A percentile compares a stretch with the other conserved stretches of the same genome.
Evolutionary conservation across 306 rosid genomes (phyloP).

Genomic region (Castanopsis chinensis): DNA sequence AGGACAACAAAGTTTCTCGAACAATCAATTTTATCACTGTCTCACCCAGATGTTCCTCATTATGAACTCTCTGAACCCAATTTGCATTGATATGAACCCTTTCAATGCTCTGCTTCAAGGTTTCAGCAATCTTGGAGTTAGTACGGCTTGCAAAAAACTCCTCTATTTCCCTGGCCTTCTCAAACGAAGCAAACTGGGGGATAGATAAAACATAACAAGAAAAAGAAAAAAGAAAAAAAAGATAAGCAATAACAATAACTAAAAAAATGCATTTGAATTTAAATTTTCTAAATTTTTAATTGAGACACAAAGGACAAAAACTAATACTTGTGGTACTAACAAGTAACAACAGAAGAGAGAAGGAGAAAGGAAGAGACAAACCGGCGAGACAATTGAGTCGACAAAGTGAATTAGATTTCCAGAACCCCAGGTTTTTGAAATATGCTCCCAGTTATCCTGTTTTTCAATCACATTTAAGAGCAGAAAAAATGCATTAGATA

Average conservation of each 20-base stretch:
- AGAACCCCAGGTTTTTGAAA: conserved; percentile 64
- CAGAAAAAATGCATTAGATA: background rate
- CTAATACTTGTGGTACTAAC: conserved; percentile 2
- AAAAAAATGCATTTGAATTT: background rate
- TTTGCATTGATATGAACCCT: conserved; percentile 64
- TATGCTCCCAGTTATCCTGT: conserved; percentile 70
- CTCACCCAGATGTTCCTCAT: conserved; percentile 40
- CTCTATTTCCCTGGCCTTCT: conserved; percentile 76
- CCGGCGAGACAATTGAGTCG: conserved; percentile 70
- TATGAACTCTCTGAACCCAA: conserved; percentile 64
- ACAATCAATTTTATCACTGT: too few relatives aligned
- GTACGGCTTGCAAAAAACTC: conserved; percentile 64
- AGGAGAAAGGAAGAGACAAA: conserved; percentile 32
- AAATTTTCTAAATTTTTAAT: background rate
- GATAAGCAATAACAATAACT: background rate
- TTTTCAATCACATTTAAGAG: background rate
- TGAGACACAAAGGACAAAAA: background rate
- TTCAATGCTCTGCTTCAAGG: conserved; percentile 93
- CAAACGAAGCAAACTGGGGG: conserved; percentile 77
- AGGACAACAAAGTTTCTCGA: too few relatives aligned
- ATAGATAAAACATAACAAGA: background rate
- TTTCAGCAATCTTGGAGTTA: conserved; percentile 56
- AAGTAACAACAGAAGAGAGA: background rate
- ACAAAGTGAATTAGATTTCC: conserved; percentile 77
- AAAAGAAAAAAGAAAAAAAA: background rate